Evolutionary conservation across 1,284 basidiomycete species (phyloP), one percentile per base, ranked within the genome.

Genomic region (Fomitopsis betulina): DNA sequence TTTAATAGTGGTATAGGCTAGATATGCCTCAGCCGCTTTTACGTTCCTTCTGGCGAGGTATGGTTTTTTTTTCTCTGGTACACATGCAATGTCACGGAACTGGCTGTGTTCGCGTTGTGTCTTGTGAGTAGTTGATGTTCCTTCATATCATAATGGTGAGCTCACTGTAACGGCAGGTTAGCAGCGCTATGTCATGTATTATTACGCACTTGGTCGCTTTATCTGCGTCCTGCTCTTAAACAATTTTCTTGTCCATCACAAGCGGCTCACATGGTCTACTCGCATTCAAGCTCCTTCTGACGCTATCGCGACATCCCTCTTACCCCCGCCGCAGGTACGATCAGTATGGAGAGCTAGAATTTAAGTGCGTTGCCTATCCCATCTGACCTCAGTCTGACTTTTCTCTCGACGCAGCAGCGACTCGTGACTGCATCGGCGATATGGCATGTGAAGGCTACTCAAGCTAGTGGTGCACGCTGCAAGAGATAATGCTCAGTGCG

Each of bases 1-100:
- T 45, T 53, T 53, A 53, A 57, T 57, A 30, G 30, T 47, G 30
- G n/a, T 57, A 53, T 35, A 37, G 25, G 21, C 23, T 47, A 32
- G 21, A 15, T 39, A 39, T 51, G 49, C 45, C 25, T 50, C 49
- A 35, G 49, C 33, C 49, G n/a, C 32, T 33, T 50, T 35, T 30
- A 9, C 21, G 17, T 51, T 21, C 32, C 6, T 37, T 51, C n/a
- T 37, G 33, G 49, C 33, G 49, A 51, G 49, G 49, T 21, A 35
- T 10, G 49, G 33, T 3, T 23, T 19, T 51, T 3, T 23, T 19
- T 51, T 30, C 32, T 33, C 32, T 21, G 32, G 49, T 51, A 35
- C 19, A 33, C 21, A 5, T 1, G 49, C 30, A 30, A 30, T 30
- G 27, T 30, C 27, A 37, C 21, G 13, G 5, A 19, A 21, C 30